Conservation (phyloP, 805 yeast genomes). For the Zygosaccharomyces bailii region DNA sequence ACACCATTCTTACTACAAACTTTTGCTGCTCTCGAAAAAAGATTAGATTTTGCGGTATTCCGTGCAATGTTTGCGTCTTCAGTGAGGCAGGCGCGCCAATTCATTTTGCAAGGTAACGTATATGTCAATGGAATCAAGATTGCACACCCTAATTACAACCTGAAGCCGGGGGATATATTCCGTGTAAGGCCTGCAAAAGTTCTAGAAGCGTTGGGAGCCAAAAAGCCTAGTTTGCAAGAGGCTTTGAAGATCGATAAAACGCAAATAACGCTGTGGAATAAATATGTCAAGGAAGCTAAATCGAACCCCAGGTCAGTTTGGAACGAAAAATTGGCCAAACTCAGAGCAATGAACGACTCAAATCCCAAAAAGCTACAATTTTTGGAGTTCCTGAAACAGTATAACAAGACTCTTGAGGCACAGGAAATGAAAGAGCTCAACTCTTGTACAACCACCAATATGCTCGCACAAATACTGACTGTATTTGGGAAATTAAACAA, state of each 20-base stretch:
- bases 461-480: constrained; percentile 44
- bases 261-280: constrained; percentile 75
- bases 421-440: constrained; percentile 23
- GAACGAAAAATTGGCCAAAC: constrained; percentile 27
- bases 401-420: constrained; percentile 25
- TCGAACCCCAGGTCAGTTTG: constrained; percentile 40
- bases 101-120: constrained; percentile 76
- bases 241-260: constrained; percentile 66
- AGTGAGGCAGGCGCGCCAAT: constrained; percentile 89
- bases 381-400: constrained; percentile 24
- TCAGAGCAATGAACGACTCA: constrained; percentile 24
- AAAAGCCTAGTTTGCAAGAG: constrained; percentile 70
- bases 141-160: constrained; percentile 71
- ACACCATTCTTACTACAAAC: constrained; percentile 90
- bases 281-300: constrained; percentile 56
- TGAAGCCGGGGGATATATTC: constrained; percentile 84
- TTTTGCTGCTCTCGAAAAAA: constrained; percentile 79
- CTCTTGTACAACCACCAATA: constrained; percentile 44
- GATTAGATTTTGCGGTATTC: constrained; percentile 86
- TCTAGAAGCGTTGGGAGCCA: constrained; percentile 75
- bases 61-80: constrained; percentile 92
- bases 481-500: constrained; percentile 23
- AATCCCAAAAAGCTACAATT: constrained; percentile 28
- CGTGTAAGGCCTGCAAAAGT: constrained; percentile 83
- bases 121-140: constrained; percentile 79